phyloP scores from a whole-genome alignment of 805 yeast species.

The Saccharomycopsis amapae region DNA sequence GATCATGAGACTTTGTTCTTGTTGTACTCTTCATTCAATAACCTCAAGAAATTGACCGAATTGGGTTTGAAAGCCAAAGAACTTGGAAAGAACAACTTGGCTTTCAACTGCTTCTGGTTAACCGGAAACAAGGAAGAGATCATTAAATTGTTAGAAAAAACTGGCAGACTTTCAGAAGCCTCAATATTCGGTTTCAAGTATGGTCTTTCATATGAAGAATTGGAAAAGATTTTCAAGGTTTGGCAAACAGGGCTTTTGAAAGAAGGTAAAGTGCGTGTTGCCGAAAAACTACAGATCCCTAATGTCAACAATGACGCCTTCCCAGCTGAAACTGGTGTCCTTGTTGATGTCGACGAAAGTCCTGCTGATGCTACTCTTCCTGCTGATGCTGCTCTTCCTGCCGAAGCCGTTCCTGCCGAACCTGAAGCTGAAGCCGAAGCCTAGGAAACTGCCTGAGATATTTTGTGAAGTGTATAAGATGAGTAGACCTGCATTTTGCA shows the following conservation, averaged over 20 bases:
- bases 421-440: slow-evolving; percentile 1
- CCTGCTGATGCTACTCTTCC: no score
- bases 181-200: slow-evolving; percentile 73
- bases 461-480: no score
- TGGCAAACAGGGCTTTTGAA: slow-evolving; percentile 61
- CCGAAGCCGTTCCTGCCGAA: no score
- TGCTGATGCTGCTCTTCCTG: no score
- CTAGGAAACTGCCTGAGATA: no score
- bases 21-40: slow-evolving; percentile 74
- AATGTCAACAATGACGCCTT: slow-evolving; percentile 1
- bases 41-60: slow-evolving; percentile 48
- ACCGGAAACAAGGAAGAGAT: slow-evolving; percentile 64
- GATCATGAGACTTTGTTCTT: slow-evolving; percentile 80
- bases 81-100: slow-evolving; percentile 80
- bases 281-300: slow-evolving; percentile 44
- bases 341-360: background rate
- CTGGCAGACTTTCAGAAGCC: slow-evolving; percentile 78
- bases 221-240: slow-evolving; percentile 40
- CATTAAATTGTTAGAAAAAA: slow-evolving; percentile 54
- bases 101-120: slow-evolving; percentile 88
- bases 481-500: no score
- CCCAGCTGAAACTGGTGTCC: background rate
- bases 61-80: slow-evolving; percentile 62
- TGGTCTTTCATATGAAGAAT: slow-evolving; percentile 40
- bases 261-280: slow-evolving; percentile 48